phyloP scores from a whole-genome alignment of 2,329 filamentous ascomycete genomes.

The Chrysosporium keratinophilum region DNA sequence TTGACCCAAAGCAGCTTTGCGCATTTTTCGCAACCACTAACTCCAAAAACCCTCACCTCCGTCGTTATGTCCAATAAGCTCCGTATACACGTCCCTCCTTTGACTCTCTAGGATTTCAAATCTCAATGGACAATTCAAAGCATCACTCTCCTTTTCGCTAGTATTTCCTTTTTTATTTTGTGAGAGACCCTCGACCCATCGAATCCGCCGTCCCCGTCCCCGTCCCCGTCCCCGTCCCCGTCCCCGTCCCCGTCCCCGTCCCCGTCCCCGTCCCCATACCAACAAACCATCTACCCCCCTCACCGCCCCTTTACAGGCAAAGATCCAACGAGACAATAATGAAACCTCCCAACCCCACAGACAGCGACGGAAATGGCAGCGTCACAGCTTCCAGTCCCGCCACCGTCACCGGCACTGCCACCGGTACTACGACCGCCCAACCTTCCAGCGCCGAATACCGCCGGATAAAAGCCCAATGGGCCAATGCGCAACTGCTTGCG shows the following conservation, averaged over 20 bases:
- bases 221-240: too few species aligned
- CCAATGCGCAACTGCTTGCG: constrained; percentile 16
- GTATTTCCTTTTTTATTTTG: neutral
- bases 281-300: neutral
- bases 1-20: too few species aligned
- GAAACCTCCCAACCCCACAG: constrained; percentile 10
- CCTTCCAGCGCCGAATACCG: constrained; percentile 14
- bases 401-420: too few species aligned
- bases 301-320: neutral
- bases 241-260: neutral
- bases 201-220: neutral
- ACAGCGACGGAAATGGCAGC: neutral
- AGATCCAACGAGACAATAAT: neutral
- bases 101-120: neutral
- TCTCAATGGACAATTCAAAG: constrained; percentile 1
- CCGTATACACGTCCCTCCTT: neutral
- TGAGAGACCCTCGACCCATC: neutral
- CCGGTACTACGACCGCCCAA: neutral
- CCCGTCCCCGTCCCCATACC: neutral
- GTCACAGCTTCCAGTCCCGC: too few species aligned
- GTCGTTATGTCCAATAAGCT: neutral
- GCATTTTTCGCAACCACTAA: neutral
- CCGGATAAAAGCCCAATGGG: constrained; percentile 19
- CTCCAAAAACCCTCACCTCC: neutral
- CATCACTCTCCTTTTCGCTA: neutral